A percentile compares a stretch with the other conserved stretches of the same genome.
These are phyloP conservation scores for Ophioceras dolichostomum DNA, from an alignment of 2,329 filamentous ascomycete species.

Conservation along the genomic window DNA sequence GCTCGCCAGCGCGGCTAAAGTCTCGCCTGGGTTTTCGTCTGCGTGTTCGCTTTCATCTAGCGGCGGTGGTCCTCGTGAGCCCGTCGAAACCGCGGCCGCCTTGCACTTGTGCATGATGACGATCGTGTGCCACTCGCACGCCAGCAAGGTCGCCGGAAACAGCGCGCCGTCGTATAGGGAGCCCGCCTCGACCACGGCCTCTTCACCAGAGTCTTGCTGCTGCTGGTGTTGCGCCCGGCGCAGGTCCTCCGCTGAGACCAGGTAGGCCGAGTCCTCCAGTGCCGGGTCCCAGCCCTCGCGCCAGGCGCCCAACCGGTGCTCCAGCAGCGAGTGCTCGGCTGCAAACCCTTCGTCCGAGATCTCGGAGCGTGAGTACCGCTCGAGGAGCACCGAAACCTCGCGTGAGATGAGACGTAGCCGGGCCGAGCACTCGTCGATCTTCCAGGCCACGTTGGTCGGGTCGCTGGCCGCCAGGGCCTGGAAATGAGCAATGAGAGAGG, in stretches of 20 bases:
- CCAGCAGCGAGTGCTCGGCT: constrained; percentile 44
- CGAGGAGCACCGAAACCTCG: constrained; percentile 70
- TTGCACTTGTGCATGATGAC: constrained; percentile 73
- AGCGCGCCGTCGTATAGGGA: constrained; percentile 58
- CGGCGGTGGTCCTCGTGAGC: constrained; percentile 24
- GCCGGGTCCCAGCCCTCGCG: constrained; percentile 27
- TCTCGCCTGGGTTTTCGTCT: not conserved
- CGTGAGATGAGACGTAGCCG: constrained; percentile 60
- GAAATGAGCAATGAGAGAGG: constrained; percentile 50
- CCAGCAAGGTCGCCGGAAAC: constrained; percentile 62
- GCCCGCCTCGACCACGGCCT: constrained; percentile 63
- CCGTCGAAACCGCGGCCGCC: constrained; percentile 43
- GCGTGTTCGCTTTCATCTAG: not conserved
- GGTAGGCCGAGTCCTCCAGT: constrained; percentile 2
- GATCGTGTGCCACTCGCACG: constrained; percentile 67
- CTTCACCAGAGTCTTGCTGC: constrained; percentile 37
- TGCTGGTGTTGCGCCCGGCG: too few relatives aligned
- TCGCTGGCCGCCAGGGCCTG: constrained; percentile 42
- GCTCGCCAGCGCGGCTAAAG: constrained; percentile 35
- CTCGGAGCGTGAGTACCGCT: constrained; percentile 48
- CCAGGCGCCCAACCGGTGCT: constrained; percentile 31
- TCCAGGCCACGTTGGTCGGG: constrained; percentile 51
- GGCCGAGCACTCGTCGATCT: constrained; percentile 54
- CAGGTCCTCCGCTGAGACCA: not conserved
- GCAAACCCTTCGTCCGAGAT: constrained; percentile 54